Evolutionary conservation across 305 asterid species (phyloP).

Genomic region (Plantago rigida): DNA sequence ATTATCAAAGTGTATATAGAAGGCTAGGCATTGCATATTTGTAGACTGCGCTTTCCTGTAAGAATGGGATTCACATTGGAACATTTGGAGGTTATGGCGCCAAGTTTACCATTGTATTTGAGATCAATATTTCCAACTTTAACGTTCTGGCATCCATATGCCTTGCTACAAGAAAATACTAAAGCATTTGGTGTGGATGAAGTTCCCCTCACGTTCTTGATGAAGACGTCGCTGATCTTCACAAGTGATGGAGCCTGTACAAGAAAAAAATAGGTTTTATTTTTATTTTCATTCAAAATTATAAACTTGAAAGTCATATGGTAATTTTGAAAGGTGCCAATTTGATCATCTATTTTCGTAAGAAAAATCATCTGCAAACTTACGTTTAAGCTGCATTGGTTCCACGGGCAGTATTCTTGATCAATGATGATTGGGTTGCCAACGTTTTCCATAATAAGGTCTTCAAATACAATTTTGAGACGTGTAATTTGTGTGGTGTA

Average conservation of each 20-base stretch:
- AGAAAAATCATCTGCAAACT: no score
- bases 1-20: no score
- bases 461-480: constrained; percentile 20
- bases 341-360: background rate
- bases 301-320: no score
- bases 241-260: constrained; percentile 21
- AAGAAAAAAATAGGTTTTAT: no score
- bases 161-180: constrained; percentile 24
- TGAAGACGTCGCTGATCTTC: constrained; percentile 27
- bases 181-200: constrained; percentile 20
- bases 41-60: no score
- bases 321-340: no score
- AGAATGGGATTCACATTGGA: no score
- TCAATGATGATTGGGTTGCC: constrained; percentile 27
- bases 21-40: no score
- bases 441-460: constrained; percentile 29
- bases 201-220: constrained; percentile 26
- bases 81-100: no score
- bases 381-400: constrained; percentile 22
- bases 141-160: constrained; percentile 26
- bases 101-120: constrained; percentile 6
- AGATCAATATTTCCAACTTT: constrained; percentile 18
- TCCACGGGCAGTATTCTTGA: constrained; percentile 31
- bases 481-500: constrained; percentile 12
- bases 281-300: no score